These are phyloP conservation scores for Phanerochaete sordida DNA, from an alignment of 768 basidiomycete species.

Conservation along the genomic window DNA sequence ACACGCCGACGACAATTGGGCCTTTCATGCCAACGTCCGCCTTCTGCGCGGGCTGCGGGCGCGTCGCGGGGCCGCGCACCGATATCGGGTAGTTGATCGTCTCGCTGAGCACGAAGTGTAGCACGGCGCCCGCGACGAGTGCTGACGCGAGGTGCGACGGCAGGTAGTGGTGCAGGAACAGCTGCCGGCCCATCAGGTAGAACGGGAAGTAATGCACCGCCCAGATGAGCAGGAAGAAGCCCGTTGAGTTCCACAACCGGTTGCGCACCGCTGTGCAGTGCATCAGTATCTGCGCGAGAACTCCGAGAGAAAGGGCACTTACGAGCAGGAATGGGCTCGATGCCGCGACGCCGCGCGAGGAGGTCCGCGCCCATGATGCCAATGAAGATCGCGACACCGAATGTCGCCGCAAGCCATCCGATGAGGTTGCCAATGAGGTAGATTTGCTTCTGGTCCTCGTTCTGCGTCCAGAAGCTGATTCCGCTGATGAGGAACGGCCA, in stretches of 20 bases:
- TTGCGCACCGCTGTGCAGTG: slow-evolving; percentile 74
- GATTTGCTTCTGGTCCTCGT: slow-evolving; percentile 82
- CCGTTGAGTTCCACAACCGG: slow-evolving; percentile 91
- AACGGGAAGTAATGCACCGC: slow-evolving; percentile 95
- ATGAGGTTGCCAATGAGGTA: slow-evolving; percentile 94
- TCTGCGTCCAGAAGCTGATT: slow-evolving; percentile 98
- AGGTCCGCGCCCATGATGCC: slow-evolving; percentile 90
- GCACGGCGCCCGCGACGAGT: slow-evolving; percentile 85
- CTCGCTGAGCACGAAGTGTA: slow-evolving; percentile 88
- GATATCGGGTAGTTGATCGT: slow-evolving; percentile 91
- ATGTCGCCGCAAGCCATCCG: slow-evolving; percentile 92
- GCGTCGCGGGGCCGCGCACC: slow-evolving; percentile 56
- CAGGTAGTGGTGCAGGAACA: slow-evolving; percentile 97
- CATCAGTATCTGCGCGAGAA: background rate
- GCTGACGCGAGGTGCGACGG: slow-evolving; percentile 94
- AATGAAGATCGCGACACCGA: slow-evolving; percentile 82
- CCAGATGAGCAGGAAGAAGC: slow-evolving; percentile 96
- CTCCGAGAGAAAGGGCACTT: slow-evolving; percentile 34
- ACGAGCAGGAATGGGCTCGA: slow-evolving; percentile 88
- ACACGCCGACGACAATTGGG: slow-evolving; percentile 55
- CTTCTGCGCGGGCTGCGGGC: slow-evolving; percentile 43
- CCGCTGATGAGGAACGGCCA: slow-evolving; percentile 97
- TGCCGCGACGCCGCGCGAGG: slow-evolving; percentile 78
- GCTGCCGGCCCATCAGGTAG: slow-evolving; percentile 95
- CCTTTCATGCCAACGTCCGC: slow-evolving; percentile 80